Base-by-base conservation (phyloP, 2,329 filamentous ascomycete genomes). In the Colletotrichum sp. region DNA sequence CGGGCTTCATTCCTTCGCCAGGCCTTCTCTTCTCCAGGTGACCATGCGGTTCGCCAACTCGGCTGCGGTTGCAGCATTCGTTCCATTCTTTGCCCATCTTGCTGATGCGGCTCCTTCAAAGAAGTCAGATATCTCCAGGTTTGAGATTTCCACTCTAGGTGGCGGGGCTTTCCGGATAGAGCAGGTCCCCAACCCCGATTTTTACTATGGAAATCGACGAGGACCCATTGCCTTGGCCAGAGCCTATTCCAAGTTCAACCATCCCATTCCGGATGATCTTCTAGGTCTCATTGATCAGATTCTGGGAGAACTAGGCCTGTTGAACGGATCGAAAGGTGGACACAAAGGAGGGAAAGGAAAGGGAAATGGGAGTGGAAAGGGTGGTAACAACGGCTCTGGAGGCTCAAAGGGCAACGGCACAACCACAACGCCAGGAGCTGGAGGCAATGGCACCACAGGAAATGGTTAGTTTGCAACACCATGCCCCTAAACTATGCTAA, bases 181-280 rank as follows among this genome's bases (percentile, higher is more conserved):
- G 3, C 86, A 87, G 79, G 81, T 86, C 5, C 81, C 82, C 34
- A 87, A 87, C 71, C 79, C 81, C 70, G 80, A 81, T 43, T 87
- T 83, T 78, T 77, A 78, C 38, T 78, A 78, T 26, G 76, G 65
- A 80, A 81, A 78, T 79, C 82, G 79, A 55, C 80, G 84, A 52
- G 84, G 85, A n/a, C 82, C 84, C 5, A 81, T 86, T 77, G 84
- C 84, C 8, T 79, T 86, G 18, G 84, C 83, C 60, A 83, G 83
- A 75, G 83, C 83, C 38, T 87, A 86, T 78, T 81, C 82, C 64
- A 87, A 87, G 75, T 87, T 80, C 71, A 83, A 84, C 32, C 77
- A 81, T 0, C 75, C 81, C 24, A 77, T 87, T 38, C 82, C 85
- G 0, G 78, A 81, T n/a, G 80, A 82, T 48, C 80, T 87, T 12